A percentile compares a stretch with the other conserved stretches of the same genome.
phyloP scores from a whole-genome alignment of 2,329 filamentous ascomycete genomes.

The Eutypa lata region DNA sequence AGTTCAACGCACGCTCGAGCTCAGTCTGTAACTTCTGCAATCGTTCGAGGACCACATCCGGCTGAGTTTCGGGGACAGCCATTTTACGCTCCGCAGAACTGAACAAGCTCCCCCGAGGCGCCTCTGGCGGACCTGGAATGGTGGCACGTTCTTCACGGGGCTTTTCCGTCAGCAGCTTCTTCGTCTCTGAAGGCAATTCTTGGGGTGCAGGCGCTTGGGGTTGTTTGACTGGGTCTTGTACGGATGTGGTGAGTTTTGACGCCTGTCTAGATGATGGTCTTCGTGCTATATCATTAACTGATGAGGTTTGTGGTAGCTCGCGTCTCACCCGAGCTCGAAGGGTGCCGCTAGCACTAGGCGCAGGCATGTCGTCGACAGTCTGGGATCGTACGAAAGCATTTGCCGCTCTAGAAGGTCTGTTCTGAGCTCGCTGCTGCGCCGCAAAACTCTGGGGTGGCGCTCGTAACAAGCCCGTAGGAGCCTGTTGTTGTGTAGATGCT shows the following conservation, averaged over 20 bases:
- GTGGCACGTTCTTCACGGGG: constrained; percentile 9
- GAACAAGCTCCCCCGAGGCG: constrained; percentile 50
- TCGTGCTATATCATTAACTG: constrained; percentile 18
- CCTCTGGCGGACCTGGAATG: constrained; percentile 19
- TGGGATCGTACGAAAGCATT: constrained; percentile 26
- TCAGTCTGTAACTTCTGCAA: constrained; percentile 57
- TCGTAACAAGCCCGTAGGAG: constrained; percentile 43
- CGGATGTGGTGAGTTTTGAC: constrained; percentile 8
- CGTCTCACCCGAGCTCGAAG: constrained; percentile 25
- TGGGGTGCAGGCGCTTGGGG: constrained; percentile 5
- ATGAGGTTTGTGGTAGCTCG: constrained; percentile 24
- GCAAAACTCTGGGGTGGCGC: constrained; percentile 63
- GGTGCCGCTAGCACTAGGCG: constrained; percentile 25
- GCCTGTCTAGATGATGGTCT: constrained; percentile 12
- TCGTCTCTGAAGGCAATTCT: constrained; percentile 7
- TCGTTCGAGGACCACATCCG: constrained; percentile 55
- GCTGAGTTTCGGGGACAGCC: constrained; percentile 50
- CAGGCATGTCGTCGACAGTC: constrained; percentile 28
- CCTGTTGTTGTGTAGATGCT: constrained; percentile 29
- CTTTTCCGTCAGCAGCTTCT: constrained; percentile 2
- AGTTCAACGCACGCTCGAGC: constrained; percentile 60
- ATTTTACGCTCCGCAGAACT: constrained; percentile 50
- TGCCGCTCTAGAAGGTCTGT: constrained; percentile 36
- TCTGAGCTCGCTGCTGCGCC: constrained; percentile 61
- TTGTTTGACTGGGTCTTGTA: constrained; percentile 4